phyloP scores from a whole-genome alignment of 352 stramenopile species.

The Globisporangium polare region DNA sequence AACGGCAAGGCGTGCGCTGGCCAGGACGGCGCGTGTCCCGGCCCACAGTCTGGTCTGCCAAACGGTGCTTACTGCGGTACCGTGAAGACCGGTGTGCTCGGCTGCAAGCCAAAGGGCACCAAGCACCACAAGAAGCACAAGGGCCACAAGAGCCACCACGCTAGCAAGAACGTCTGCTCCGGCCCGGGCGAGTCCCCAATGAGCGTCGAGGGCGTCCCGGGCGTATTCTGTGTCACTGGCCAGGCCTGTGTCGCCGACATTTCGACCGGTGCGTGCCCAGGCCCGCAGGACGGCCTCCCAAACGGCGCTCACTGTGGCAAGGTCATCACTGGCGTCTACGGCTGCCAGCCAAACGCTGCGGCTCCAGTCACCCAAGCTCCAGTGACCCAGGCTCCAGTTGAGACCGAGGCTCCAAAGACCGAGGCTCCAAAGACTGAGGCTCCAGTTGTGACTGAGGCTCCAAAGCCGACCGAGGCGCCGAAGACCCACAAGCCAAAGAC shows the following conservation, averaged over 20 bases:
- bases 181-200: constrained; percentile 11
- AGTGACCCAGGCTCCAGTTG: not conserved
- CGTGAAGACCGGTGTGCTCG: constrained; percentile 27
- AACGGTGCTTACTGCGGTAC: constrained; percentile 20
- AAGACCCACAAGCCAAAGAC: not conserved
- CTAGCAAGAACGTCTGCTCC: not conserved
- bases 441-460: not conserved
- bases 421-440: not conserved
- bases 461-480: not conserved
- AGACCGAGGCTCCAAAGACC: not conserved
- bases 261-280: constrained; percentile 14
- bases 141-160: not conserved
- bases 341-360: not conserved
- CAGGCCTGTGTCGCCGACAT: constrained; percentile 17
- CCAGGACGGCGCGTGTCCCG: constrained; percentile 20
- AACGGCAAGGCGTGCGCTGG: constrained; percentile 17
- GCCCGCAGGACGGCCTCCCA: constrained; percentile 12
- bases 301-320: constrained; percentile 10
- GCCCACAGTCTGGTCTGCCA: not conserved
- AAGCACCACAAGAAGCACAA: constrained; percentile 7
- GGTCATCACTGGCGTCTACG: constrained; percentile 9
- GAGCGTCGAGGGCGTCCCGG: constrained; percentile 19
- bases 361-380: not conserved
- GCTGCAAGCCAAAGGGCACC: constrained; percentile 11
- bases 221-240: constrained; percentile 17